Percentiles rank a stretch among this genome's conserved stretches.
Conservation (phyloP, 306 rosid species). For the Herpetospermum pedunculosum region DNA sequence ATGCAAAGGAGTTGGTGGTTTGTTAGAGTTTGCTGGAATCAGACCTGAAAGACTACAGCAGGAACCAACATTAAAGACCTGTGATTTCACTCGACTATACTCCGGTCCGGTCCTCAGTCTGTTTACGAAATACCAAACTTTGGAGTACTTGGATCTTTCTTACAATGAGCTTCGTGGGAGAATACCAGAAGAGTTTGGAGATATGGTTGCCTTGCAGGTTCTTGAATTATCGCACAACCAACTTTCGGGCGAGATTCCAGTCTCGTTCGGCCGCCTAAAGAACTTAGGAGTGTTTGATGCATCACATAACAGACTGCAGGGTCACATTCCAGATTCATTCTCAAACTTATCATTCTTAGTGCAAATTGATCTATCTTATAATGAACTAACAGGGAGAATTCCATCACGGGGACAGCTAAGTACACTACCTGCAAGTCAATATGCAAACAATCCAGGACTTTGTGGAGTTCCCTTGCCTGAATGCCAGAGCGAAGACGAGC, state of each 20-base stretch:
- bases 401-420: conserved; percentile 87
- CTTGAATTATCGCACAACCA: conserved; percentile 88
- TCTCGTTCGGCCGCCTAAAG: conserved; percentile 67
- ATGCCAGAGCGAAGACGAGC: conserved; percentile 41
- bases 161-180: conserved; percentile 80
- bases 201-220: conserved; percentile 90
- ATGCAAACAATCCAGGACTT: conserved; percentile 86
- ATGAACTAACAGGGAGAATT: conserved; percentile 80
- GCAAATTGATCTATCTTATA: conserved; percentile 81
- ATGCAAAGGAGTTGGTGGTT: conserved; percentile 92
- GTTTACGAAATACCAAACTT: conserved; percentile 80
- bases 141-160: conserved; percentile 93
- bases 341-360: conserved; percentile 83
- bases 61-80: conserved; percentile 70
- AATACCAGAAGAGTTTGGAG: conserved; percentile 83
- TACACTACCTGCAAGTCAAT: conserved; percentile 84
- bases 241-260: conserved; percentile 86
- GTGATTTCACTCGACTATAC: conserved; percentile 79
- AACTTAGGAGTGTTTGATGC: conserved; percentile 91
- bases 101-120: conserved; percentile 82
- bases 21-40: conserved; percentile 81
- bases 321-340: conserved; percentile 89
- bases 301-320: conserved; percentile 78
- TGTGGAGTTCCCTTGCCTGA: conserved; percentile 89
- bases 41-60: conserved; percentile 76